Percentiles rank a stretch among this genome's conserved stretches.
Evolutionary conservation across 495 filamentous ascomycete species (phyloP).

Genomic region (Penicillium pancosmium): DNA sequence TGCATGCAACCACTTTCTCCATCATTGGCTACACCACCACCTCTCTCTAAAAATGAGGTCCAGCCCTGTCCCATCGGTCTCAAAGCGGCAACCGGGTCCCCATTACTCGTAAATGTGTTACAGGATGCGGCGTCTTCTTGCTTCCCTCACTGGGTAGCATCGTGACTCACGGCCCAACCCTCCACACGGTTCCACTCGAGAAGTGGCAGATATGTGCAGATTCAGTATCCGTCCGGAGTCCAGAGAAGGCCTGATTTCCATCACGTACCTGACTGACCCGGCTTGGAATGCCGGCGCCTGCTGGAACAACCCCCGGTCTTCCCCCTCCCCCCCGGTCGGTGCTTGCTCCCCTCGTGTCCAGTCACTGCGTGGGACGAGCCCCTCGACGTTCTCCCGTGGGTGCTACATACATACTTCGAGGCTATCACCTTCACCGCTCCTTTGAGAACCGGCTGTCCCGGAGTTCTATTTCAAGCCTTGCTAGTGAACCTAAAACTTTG

Average conservation of each 20-base stretch:
- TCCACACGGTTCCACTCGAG: constrained; percentile 3
- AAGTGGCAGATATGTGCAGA: background rate
- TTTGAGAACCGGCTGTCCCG: constrained; percentile 9
- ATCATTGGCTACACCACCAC: constrained; percentile 1
- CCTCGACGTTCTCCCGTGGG: constrained; percentile 1
- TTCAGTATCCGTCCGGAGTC: background rate
- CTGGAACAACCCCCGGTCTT: constrained; percentile 11
- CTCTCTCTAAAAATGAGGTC: constrained; percentile 2
- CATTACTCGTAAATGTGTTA: background rate
- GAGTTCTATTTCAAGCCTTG: constrained; percentile 7
- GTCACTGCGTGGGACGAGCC: constrained; percentile 3
- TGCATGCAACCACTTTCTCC: background rate
- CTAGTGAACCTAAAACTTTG: background rate
- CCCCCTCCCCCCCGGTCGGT: background rate
- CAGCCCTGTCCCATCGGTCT: background rate
- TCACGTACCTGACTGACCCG: constrained; percentile 1
- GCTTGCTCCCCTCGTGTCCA: constrained; percentile 6
- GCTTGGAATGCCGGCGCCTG: constrained; percentile 7
- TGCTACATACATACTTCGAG: constrained; percentile 10
- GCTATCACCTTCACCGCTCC: constrained; percentile 26
- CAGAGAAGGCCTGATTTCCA: constrained; percentile 2
- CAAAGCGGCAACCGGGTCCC: constrained; percentile 2
- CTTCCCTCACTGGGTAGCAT: constrained; percentile 1
- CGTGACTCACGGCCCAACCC: constrained; percentile 7
- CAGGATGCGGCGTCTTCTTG: constrained; percentile 4